Percentiles rank a stretch among this genome's conserved stretches.
Conservation (phyloP, 345 rosid species). For the Melaleuca alternifolia region DNA sequence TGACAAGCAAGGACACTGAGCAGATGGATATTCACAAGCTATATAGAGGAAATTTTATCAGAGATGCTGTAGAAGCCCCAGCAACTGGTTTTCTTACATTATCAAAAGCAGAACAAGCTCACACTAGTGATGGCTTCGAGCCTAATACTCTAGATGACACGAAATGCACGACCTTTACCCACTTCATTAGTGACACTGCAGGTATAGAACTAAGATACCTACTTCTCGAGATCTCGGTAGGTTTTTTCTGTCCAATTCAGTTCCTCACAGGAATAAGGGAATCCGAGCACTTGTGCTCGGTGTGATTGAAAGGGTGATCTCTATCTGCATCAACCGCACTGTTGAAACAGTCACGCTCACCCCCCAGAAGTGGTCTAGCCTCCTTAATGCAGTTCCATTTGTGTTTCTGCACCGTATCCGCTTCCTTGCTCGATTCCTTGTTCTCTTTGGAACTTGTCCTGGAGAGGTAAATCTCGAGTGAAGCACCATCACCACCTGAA, state of each 20-base stretch:
- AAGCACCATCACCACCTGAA: background rate
- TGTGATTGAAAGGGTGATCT: slow-evolving; percentile 34
- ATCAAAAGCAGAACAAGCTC: background rate
- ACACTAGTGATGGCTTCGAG: background rate
- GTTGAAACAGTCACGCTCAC: slow-evolving; percentile 4
- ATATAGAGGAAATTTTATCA: background rate
- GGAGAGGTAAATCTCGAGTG: background rate
- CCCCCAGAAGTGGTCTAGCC: slow-evolving; percentile 28
- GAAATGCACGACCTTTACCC: background rate
- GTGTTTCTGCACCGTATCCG: background rate
- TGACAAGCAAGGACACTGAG: background rate
- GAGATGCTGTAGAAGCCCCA: background rate
- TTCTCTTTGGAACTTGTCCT: slow-evolving; percentile 21
- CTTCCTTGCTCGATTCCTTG: slow-evolving; percentile 22
- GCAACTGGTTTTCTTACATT: background rate
- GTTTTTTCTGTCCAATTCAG: slow-evolving; percentile 15
- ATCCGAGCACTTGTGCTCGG: slow-evolving; percentile 13
- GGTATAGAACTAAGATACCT: background rate
- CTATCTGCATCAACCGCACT: slow-evolving; percentile 8
- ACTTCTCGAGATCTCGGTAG: background rate
- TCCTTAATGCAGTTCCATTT: slow-evolving; percentile 21
- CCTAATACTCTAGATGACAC: background rate
- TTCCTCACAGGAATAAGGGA: slow-evolving; percentile 26
- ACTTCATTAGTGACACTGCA: background rate
- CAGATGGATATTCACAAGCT: background rate